Evolutionary conservation across 805 yeast species (phyloP).

Genomic region (Wickerhamiella alocasiicola): DNA sequence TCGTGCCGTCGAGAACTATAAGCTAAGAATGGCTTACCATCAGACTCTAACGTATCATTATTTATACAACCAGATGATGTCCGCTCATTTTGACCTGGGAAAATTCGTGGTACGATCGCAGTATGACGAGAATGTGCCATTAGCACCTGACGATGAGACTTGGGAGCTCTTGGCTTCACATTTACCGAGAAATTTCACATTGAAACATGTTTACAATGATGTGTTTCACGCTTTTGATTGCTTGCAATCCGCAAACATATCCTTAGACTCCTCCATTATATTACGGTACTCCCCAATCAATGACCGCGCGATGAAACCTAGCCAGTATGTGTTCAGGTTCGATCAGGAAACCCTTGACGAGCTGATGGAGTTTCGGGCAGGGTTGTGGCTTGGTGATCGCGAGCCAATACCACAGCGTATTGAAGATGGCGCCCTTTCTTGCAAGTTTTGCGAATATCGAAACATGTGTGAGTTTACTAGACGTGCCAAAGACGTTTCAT

Average conservation of each 20-base stretch:
- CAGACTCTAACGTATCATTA: constrained; percentile 24
- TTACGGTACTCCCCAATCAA: not conserved
- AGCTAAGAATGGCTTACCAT: constrained; percentile 25
- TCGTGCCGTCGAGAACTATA: constrained; percentile 8
- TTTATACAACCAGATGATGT: constrained; percentile 15
- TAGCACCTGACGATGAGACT: not conserved
- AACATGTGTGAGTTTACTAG: not conserved
- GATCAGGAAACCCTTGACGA: constrained; percentile 1
- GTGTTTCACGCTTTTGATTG: not conserved
- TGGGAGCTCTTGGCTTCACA: not conserved
- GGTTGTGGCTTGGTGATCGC: constrained; percentile 7
- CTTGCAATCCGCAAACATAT: not conserved
- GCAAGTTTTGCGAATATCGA: constrained; percentile 4
- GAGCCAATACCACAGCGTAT: constrained; percentile 1
- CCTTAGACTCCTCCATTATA: not conserved
- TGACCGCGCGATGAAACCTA: not conserved
- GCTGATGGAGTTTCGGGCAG: not conserved
- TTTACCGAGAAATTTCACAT: not conserved
- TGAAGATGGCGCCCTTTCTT: not conserved
- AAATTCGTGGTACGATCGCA: not conserved
- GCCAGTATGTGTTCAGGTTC: not conserved
- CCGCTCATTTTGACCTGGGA: not conserved
- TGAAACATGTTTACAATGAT: not conserved
- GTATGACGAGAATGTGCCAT: not conserved
- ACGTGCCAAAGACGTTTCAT: not conserved